Percentiles rank a stretch among this genome's conserved stretches.
Evolutionary conservation across 371 early-diverging fungal species (phyloP).

Genomic region (Haplosporangium sp.): DNA sequence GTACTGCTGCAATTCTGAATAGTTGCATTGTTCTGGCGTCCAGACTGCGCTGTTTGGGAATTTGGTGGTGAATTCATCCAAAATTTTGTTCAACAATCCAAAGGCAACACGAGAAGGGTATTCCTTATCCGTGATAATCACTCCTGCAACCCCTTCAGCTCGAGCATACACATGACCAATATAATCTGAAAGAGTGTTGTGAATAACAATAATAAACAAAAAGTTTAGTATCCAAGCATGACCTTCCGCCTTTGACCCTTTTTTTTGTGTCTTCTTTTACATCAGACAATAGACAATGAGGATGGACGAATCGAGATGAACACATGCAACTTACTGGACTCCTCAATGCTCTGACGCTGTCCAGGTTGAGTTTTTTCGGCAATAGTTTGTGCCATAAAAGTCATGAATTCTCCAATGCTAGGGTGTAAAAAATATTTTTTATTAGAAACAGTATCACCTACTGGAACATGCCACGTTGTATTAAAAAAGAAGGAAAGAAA

Average conservation of each 20-base stretch:
- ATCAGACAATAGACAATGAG: neutral
- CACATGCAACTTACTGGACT: slow-evolving; percentile 71
- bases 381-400: slow-evolving; percentile 86
- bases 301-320: neutral
- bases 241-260: too few species aligned
- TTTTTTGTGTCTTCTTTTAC: neutral
- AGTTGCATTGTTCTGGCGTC: slow-evolving; percentile 50
- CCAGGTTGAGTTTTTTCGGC: slow-evolving; percentile 90
- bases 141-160: slow-evolving; percentile 78
- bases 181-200: slow-evolving; percentile 67
- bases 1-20: slow-evolving; percentile 77
- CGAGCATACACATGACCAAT: slow-evolving; percentile 86
- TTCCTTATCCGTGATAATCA: slow-evolving; percentile 89
- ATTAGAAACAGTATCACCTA: neutral
- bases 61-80: slow-evolving; percentile 88
- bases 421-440: slow-evolving; percentile 5
- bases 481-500: neutral
- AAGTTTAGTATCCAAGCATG: neutral
- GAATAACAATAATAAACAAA: slow-evolving; percentile 10
- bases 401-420: slow-evolving; percentile 92
- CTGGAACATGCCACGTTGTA: slow-evolving; percentile 7
- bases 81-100: slow-evolving; percentile 83
- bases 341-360: slow-evolving; percentile 87
- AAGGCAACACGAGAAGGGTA: slow-evolving; percentile 96
- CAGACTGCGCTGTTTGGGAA: slow-evolving; percentile 70